A percentile compares a stretch with the other conserved stretches of the same genome.
These are phyloP conservation scores for Claviceps cyperi DNA, from an alignment of 2,329 filamentous ascomycete genomes.

Conservation along the genomic window DNA sequence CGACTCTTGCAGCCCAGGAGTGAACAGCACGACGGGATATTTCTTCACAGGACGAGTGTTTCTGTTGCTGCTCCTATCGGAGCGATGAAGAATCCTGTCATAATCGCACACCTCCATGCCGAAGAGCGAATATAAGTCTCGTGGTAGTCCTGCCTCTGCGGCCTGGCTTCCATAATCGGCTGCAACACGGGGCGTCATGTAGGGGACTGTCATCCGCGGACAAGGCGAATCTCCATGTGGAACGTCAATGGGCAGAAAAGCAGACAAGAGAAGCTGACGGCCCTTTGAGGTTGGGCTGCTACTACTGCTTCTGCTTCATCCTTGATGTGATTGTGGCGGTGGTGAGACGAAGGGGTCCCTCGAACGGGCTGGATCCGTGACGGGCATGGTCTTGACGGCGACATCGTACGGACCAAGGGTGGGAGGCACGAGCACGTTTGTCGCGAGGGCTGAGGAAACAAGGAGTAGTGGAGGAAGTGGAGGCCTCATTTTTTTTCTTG, in stretches of 20 bases:
- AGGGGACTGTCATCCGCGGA: conserved; percentile 9
- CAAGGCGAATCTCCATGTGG: conserved; percentile 9
- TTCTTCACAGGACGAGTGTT: not conserved
- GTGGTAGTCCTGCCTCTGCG: conserved; percentile 15
- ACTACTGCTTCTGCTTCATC: not conserved
- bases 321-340: not conserved
- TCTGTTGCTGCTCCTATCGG: not conserved
- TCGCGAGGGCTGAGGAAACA: not conserved
- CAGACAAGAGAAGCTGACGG: conserved; percentile 9
- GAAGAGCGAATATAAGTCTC: conserved; percentile 15
- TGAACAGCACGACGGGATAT: conserved; percentile 23
- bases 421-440: conserved; percentile 12
- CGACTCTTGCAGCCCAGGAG: conserved; percentile 28
- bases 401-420: conserved; percentile 18
- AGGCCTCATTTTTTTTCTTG: conserved; percentile 6
- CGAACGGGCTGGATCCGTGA: conserved; percentile 17
- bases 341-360: not conserved
- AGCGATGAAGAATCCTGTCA: not conserved
- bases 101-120: conserved; percentile 13
- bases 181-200: conserved; percentile 21
- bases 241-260: conserved; percentile 17
- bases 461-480: not conserved
- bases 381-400: conserved; percentile 10
- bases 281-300: not conserved
- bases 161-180: conserved; percentile 15